Conservation (phyloP, 106 monocot species). For the Acanthochlamys bracteata region DNA sequence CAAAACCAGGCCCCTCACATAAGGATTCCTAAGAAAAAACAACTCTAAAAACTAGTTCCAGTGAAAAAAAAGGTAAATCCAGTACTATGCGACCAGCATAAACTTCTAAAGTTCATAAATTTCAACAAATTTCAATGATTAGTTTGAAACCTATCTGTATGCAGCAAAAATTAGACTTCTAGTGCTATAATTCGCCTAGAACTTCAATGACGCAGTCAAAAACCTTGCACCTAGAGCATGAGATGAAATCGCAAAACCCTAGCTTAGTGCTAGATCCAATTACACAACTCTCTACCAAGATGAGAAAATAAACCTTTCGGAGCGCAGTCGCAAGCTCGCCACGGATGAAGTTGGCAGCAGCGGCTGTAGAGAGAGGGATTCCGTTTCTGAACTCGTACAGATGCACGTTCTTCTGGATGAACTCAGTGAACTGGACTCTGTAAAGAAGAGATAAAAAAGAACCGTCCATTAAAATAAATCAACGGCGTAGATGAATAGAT, state of each 20-base stretch:
- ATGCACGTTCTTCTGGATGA: conserved; percentile 94
- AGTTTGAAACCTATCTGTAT: no score
- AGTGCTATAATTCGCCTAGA: no score
- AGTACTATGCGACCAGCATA: no score
- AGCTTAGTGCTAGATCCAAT: background rate
- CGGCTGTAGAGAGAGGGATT: conserved; percentile 76
- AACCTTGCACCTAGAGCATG: no score
- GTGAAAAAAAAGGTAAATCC: no score
- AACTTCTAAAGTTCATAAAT: no score
- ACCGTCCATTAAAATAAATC: background rate
- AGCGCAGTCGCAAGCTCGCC: conserved; percentile 94
- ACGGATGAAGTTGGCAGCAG: conserved; percentile 83
- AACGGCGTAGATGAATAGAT: background rate
- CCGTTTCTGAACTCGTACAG: conserved; percentile 90
- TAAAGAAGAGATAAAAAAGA: background rate
- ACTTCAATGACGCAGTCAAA: no score
- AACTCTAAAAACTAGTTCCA: no score
- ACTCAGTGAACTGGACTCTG: conserved; percentile 98
- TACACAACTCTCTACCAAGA: background rate
- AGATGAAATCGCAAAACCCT: background rate
- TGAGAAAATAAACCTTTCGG: conserved; percentile 46
- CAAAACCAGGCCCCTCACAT: no score
- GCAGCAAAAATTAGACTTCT: no score
- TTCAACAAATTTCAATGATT: no score
- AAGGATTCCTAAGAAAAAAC: no score